Percentiles rank a stretch among this genome's conserved stretches.
phyloP scores from a whole-genome alignment of 1,139 yeast species.

The Suzukiozyma palmioleophila region DNA sequence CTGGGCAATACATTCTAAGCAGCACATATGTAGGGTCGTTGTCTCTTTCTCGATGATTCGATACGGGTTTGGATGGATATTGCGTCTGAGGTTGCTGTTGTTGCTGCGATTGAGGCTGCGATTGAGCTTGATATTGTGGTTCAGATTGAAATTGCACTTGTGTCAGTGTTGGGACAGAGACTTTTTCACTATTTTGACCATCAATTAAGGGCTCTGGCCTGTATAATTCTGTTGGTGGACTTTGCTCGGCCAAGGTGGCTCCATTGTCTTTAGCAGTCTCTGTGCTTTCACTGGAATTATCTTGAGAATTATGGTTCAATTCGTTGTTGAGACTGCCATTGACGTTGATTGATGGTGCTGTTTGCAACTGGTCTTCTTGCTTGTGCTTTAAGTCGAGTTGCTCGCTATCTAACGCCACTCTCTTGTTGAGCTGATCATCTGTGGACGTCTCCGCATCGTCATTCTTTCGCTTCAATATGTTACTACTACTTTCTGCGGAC shows the following conservation, averaged over 20 bases:
- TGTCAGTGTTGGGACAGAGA: too few relatives aligned
- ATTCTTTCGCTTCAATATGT: slow-evolving; percentile 64
- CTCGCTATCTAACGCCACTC: slow-evolving; percentile 70
- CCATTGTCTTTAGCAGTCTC: too few relatives aligned
- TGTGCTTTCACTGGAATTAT: too few relatives aligned
- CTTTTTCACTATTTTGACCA: too few relatives aligned
- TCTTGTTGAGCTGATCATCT: slow-evolving; percentile 43
- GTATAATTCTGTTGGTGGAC: too few relatives aligned
- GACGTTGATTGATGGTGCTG: slow-evolving; percentile 27
- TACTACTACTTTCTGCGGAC: slow-evolving; percentile 14
- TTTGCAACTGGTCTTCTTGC: slow-evolving; percentile 37
- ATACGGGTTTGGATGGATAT: slow-evolving; percentile 15
- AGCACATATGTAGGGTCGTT: slow-evolving; percentile 58
- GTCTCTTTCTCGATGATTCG: slow-evolving; percentile 32
- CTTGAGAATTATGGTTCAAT: too few relatives aligned
- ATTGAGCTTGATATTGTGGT: slow-evolving; percentile 2
- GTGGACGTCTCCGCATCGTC: slow-evolving; percentile 44
- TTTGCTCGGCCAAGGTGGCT: too few relatives aligned
- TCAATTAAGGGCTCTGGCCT: too few relatives aligned
- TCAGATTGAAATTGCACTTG: neutral
- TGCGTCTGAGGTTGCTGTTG: slow-evolving; percentile 1
- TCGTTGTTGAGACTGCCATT: neutral
- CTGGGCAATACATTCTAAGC: slow-evolving; percentile 70
- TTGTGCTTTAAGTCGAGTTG: slow-evolving; percentile 28
- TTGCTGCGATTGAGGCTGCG: neutral